Evolutionary conservation across 805 yeast species (phyloP).

Genomic region (Saccharomycopsis guyanensis): DNA sequence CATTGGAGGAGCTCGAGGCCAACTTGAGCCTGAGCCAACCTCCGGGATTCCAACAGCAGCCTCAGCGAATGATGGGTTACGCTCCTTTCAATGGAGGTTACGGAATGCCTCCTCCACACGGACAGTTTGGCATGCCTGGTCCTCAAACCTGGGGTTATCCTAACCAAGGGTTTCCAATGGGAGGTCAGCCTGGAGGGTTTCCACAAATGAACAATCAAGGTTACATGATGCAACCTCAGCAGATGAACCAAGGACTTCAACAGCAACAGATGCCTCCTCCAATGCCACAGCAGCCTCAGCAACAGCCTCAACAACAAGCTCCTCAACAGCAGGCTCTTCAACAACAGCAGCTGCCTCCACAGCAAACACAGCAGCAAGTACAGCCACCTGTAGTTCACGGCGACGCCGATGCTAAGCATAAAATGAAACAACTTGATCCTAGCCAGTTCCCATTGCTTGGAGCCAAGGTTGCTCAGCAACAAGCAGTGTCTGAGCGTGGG

Average conservation of each 20-base stretch:
- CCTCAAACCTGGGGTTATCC: constrained; percentile 14
- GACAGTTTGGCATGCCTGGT: constrained; percentile 2
- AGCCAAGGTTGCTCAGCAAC: constrained; percentile 22
- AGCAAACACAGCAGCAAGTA: constrained; percentile 22
- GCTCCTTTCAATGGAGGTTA: background rate
- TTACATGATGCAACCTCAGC: background rate
- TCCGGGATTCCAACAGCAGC: constrained; percentile 22
- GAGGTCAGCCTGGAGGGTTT: background rate
- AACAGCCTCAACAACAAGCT: constrained; percentile 22
- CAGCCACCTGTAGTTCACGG: constrained; percentile 26
- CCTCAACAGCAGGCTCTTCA: constrained; percentile 17
- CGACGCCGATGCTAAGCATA: constrained; percentile 7
- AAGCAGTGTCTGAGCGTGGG: constrained; percentile 1
- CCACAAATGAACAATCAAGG: constrained; percentile 9
- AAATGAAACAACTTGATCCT: constrained; percentile 19
- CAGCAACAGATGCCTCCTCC: constrained; percentile 24
- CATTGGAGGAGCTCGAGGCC: constrained; percentile 82
- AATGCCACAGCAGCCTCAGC: constrained; percentile 28
- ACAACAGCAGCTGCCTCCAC: constrained; percentile 21
- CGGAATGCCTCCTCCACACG: constrained; percentile 1
- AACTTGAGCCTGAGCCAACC: constrained; percentile 40
- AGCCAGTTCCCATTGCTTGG: constrained; percentile 18
- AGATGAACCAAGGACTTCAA: constrained; percentile 15
- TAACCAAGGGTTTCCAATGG: background rate
- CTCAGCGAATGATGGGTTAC: constrained; percentile 21